Evolutionary conservation across 441 rosid species (phyloP).

Genomic region (Melastoma candidum): DNA sequence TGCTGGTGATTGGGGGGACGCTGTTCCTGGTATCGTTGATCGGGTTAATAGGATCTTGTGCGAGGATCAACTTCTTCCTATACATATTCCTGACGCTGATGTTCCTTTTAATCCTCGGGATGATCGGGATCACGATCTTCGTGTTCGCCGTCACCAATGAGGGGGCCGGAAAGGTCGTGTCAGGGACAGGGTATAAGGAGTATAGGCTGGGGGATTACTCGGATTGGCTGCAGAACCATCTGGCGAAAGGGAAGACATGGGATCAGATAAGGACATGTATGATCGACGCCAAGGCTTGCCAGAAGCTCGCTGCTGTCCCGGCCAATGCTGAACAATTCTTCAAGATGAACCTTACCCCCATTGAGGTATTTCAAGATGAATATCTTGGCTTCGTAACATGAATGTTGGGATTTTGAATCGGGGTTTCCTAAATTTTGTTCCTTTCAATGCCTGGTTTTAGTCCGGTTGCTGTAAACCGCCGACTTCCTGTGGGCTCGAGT

Average conservation of each 20-base stretch:
- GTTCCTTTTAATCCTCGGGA: slow-evolving; percentile 5
- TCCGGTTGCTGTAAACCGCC: slow-evolving; percentile 10
- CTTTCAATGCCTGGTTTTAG: not conserved
- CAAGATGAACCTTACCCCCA: slow-evolving; percentile 1
- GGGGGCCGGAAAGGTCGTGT: not conserved
- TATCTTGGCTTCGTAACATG: no score
- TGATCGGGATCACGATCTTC: slow-evolving; percentile 1
- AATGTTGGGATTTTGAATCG: not conserved
- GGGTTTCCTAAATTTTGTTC: not conserved
- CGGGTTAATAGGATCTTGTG: slow-evolving; percentile 1
- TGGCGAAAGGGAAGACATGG: slow-evolving; percentile 8
- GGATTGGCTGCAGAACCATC: slow-evolving; percentile 4
- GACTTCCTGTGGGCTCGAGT: slow-evolving; percentile 1
- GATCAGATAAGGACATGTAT: not conserved
- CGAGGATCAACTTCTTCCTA: slow-evolving; percentile 4
- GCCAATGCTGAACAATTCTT: not conserved
- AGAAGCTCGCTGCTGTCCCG: not conserved
- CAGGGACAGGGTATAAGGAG: slow-evolving; percentile 3
- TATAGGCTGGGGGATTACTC: slow-evolving; percentile 4
- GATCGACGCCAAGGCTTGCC: slow-evolving; percentile 1
- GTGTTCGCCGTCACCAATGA: slow-evolving; percentile 1
- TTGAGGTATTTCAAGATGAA: not conserved
- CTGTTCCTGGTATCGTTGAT: slow-evolving; percentile 6
- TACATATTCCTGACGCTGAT: slow-evolving; percentile 3
- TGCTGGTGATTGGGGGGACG: not conserved